Base-by-base conservation (phyloP, 225 moss, liverwort and hornwort genomes). In the Ulota crispa region DNA sequence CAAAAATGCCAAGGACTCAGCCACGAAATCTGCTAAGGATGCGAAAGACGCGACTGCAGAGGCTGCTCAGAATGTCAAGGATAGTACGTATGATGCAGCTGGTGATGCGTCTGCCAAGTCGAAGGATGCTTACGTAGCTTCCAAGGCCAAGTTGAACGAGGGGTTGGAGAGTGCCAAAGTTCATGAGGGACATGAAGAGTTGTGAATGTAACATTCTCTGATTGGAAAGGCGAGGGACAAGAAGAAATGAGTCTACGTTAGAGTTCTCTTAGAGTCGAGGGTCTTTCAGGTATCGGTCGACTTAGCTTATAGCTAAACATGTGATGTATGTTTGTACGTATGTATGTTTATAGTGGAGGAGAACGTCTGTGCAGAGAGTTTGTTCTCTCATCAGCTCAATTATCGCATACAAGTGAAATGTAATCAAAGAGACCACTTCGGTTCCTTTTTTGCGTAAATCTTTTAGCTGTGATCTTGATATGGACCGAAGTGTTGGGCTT, bases 251-350 rank as follows among this genome's bases (percentile, higher is more conserved):
- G 28, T 53, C 2, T 14, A 0, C 15, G 39, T 52, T 52, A 68
- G 24, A 62, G 53, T 75, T 62, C 54, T 30, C 13, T 8, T 12
- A 50, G 32, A 69, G 26, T 41, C 0, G 7, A n/a, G 2, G 11
- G 30, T 11, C n/a, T 18, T 20, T 19, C 28, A 42, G 80, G 10
- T 61, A 63, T 31, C 0, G 4, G 62, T 21, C 34, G 13, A 13
- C 41, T 11, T 70, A 80, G 30, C 4, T 45, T 16, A 27, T 4
- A 0, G 14, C n/a, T 28, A 26, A 8, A 10, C 34, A 68, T 37
- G 41, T 20, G 32, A 27, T 84, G 69, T 69, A 80, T 59, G 75
- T 42, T 69, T 62, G 80, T 69, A 43, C 80, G 75, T 69, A 84
- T 59, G 75, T 42, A 75, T 62, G 80, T 62, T 75, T 47, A 34